phyloP scores from a whole-genome alignment of 306 rosid genomes.

The Glycyrrhiza uralensis region DNA sequence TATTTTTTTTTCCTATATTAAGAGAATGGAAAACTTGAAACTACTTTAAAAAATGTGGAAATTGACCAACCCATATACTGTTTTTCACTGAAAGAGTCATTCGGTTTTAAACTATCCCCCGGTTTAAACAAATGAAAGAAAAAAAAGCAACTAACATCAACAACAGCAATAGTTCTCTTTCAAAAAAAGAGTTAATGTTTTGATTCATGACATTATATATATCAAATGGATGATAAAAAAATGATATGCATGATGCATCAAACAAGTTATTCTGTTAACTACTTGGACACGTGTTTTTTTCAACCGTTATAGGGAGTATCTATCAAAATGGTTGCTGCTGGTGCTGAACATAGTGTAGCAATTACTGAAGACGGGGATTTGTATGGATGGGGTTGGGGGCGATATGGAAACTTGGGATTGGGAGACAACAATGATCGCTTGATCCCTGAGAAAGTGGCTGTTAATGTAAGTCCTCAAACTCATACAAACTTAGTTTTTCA shows the following conservation, averaged over 20 bases:
- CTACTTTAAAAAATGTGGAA: background rate
- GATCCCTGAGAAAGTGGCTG: constrained; percentile 72
- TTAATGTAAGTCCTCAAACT: constrained; percentile 55
- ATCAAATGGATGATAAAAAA: background rate
- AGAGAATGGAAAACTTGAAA: background rate
- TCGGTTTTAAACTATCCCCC: background rate
- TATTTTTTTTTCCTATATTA: background rate
- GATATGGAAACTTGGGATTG: constrained; percentile 92
- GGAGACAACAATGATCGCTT: constrained; percentile 87
- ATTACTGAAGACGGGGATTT: constrained; percentile 76
- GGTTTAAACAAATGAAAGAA: background rate
- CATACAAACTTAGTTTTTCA: background rate
- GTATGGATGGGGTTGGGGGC: constrained; percentile 99
- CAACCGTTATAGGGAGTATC: constrained; percentile 55
- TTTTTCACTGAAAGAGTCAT: background rate
- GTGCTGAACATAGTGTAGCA: constrained; percentile 97
- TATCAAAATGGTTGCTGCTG: constrained; percentile 95
- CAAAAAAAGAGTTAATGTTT: background rate
- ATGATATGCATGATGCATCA: background rate
- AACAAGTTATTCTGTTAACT: background rate
- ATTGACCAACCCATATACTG: background rate
- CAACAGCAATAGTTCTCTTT: background rate
- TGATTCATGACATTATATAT: background rate
- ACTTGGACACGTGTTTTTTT: background rate
- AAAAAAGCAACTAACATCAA: background rate